Evolutionary conservation across 495 filamentous ascomycete genomes (phyloP), one percentile per base, ranked within the genome.

Genomic region (Rusavskia elegans): DNA sequence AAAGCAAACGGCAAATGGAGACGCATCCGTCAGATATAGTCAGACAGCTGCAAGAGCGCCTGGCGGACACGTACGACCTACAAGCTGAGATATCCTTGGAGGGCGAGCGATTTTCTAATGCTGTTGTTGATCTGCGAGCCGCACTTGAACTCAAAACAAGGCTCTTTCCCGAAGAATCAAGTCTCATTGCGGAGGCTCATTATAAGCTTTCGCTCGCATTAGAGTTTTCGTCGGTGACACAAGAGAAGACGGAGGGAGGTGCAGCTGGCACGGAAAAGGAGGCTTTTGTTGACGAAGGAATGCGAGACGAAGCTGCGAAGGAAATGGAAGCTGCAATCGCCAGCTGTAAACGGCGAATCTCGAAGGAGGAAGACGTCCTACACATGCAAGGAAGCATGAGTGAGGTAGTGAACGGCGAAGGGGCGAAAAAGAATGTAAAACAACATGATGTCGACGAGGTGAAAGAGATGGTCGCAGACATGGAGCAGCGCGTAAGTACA

Each of bases 201-300:
- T 97, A 82, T 70, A 96, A 95, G 64, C 79, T 97, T 42, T 95
- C 93, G 2, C 80, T 99, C 40, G 93, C 92, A 1, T 78, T 97
- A 19, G 92, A 99, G 64, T 97, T 97, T 56, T 82, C 84, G 13
- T 87, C 87, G 0, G 77, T 87, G n/a, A 85, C 77, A 32, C 76
- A 80, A 38, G 72, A 74, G 14, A 66, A 72, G 27, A 75, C 77
- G 36, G 72, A 75, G 30, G 64, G 68, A 23, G 65, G 57, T 14
- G 61, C 68, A 19, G 54, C 58, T 9, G 58, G 62, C 10, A 57
- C 57, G 9, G 59, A 57, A 11, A 55, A 64, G 19, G 70, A 69
- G 7, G 55, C 65, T 39, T 54, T 64, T 6, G 68, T 82, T 6
- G 85, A 93, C 61, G 74, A 85, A 53, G 67, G 59, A 13, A 73